These are phyloP conservation scores for Phytophthora citrophthora DNA, from an alignment of 352 stramenopile genomes.

Conservation along the genomic window DNA sequence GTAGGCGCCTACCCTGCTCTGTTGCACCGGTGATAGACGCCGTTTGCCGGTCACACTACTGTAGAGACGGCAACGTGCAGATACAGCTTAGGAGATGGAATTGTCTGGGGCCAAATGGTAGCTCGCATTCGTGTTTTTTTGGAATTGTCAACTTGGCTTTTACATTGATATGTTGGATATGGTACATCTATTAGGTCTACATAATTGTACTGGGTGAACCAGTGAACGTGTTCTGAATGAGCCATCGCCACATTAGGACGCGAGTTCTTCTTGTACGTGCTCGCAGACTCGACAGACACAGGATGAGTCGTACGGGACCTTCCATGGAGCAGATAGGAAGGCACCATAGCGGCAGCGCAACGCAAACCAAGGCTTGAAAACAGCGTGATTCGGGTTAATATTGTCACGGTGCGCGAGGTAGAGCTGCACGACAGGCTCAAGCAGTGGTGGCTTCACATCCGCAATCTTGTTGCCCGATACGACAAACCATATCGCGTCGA, in stretches of 20 bases:
- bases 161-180: conserved; percentile 3
- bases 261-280: conserved; percentile 39
- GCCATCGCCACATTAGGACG: conserved; percentile 5
- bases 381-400: conserved; percentile 60
- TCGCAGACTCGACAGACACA: conserved; percentile 72
- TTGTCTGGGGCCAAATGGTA: conserved; percentile 32
- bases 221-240: neutral
- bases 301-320: conserved; percentile 56
- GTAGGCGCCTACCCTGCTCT: conserved; percentile 35
- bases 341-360: conserved; percentile 66
- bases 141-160: conserved; percentile 1
- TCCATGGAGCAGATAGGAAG: conserved; percentile 53
- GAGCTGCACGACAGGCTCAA: conserved; percentile 63
- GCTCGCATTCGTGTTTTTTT: conserved; percentile 30
- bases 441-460: conserved; percentile 50
- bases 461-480: conserved; percentile 51
- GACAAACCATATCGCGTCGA: conserved; percentile 68
- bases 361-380: conserved; percentile 69
- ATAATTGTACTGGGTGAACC: conserved; percentile 12
- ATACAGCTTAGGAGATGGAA: conserved; percentile 24
- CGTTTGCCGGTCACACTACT: conserved; percentile 25
- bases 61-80: conserved; percentile 31
- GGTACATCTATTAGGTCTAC: conserved; percentile 8
- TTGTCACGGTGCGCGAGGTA: conserved; percentile 72
- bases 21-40: conserved; percentile 27